Evolutionary conservation across 1,284 basidiomycete species (phyloP).

Genomic region (Kwoniella shivajii): DNA sequence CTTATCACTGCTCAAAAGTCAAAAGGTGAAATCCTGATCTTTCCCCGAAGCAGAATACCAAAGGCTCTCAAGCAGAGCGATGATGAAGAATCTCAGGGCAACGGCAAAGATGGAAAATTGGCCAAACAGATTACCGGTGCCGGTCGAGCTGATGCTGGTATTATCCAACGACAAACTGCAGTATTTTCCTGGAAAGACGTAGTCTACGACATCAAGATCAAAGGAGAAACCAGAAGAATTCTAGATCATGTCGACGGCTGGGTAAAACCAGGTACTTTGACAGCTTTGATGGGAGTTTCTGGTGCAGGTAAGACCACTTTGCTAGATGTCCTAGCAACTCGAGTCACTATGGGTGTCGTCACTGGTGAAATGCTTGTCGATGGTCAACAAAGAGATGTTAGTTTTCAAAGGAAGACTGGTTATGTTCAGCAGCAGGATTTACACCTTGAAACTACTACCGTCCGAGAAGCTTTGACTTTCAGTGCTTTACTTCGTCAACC

Average conservation of each 20-base stretch:
- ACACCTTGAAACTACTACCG: slow-evolving; percentile 66
- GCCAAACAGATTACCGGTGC: slow-evolving; percentile 4
- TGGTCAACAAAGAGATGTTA: slow-evolving; percentile 67
- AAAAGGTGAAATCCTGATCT: slow-evolving; percentile 60
- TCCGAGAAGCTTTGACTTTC: slow-evolving; percentile 80
- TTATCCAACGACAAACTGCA: slow-evolving; percentile 52
- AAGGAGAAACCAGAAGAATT: slow-evolving; percentile 63
- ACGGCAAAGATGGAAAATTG: slow-evolving; percentile 8
- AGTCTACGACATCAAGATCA: slow-evolving; percentile 65
- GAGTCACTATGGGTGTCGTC: slow-evolving; percentile 74
- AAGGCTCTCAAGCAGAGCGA: slow-evolving; percentile 28
- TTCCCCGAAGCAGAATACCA: slow-evolving; percentile 55
- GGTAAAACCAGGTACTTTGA: slow-evolving; percentile 77
- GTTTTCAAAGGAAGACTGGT: slow-evolving; percentile 64
- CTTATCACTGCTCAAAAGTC: slow-evolving; percentile 56
- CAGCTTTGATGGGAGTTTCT: slow-evolving; percentile 55
- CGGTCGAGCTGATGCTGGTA: slow-evolving; percentile 22
- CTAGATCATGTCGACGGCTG: slow-evolving; percentile 80
- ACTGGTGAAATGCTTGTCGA: slow-evolving; percentile 76
- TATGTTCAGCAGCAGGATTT: slow-evolving; percentile 81
- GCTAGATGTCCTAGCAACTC: slow-evolving; percentile 78
- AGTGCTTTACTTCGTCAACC: slow-evolving; percentile 81
- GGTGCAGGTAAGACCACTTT: slow-evolving; percentile 70
- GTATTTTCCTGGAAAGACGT: slow-evolving; percentile 56
- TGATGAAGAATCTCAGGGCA: slow-evolving; percentile 15